Base-by-base conservation (phyloP, 129 eudicot species). In the Chrysanthemum seticuspe region DNA sequence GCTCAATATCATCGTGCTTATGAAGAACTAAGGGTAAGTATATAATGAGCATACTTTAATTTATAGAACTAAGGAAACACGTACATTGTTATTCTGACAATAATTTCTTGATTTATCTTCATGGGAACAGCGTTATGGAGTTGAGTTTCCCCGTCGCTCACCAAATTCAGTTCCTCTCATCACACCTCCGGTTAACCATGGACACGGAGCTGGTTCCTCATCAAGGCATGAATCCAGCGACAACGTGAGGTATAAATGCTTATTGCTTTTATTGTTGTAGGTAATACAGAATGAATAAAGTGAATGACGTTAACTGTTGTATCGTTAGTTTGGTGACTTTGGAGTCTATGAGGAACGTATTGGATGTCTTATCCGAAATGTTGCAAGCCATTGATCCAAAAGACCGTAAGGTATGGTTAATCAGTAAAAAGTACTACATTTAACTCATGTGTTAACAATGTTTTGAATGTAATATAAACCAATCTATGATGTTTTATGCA, bases 1-100 rank as follows among this genome's bases (percentile, higher is more conserved):
- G 85, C 90, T 27, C 99, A 90, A 67, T 95, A 95, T 85, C 77
- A 81, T 73, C 79, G 81, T 83, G 99, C 99, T 47, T 95, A 91
- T 13, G 96, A 95, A 57, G 97, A 95, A 72, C 67, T 95, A 68
- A 83, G 96, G 81, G 99, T 95, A 78, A 78, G 85, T 56, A 7
- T 49, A 25, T 10, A 14, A 66, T 14, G 49, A 36, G 4, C 2
- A 18, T 11, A 16, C 9, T 65, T 7, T n/a, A 6, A 12, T 1
- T 47, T 16, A 47, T 47, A 29, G 23, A 10, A 13, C 52, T 49
- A 10, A 7, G 48, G 12, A 19, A 70, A 18, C 29, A 18, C 11
- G 1, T 56, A 11, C 63, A 31, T 54, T 70, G 10, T 7, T 70
- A 29, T 54, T 36, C 18, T 6, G 16, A n/a, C 2, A 18, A 16